These are phyloP conservation scores for Bruguiera parviflora DNA, from an alignment of 345 rosid genomes.

Conservation along the genomic window DNA sequence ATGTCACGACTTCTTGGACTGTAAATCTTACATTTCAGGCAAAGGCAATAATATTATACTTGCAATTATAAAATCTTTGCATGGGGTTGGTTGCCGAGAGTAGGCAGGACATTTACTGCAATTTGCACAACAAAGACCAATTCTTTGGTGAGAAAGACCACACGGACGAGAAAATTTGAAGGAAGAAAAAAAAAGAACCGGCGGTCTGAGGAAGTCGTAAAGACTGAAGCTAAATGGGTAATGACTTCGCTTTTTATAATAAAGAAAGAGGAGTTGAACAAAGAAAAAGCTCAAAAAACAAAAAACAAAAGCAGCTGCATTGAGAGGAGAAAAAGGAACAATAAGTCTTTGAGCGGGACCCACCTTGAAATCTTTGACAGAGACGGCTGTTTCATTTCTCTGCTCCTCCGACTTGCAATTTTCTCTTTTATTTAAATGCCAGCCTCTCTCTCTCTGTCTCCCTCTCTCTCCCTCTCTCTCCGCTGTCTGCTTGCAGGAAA, in stretches of 20 bases:
- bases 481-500: constrained; percentile 6
- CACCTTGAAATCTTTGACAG: constrained; percentile 62
- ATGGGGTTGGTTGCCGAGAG: no score
- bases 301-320: constrained; percentile 2
- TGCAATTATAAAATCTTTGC: no score
- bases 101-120: no score
- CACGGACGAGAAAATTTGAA: no score
- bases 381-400: constrained; percentile 58
- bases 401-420: not conserved
- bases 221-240: not conserved
- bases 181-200: not conserved
- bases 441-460: not conserved
- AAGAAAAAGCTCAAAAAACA: not conserved
- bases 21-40: no score
- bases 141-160: not conserved
- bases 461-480: not conserved
- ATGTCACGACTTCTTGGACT: no score
- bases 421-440: constrained; percentile 14
- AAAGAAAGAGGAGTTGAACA: not conserved
- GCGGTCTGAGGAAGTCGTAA: not conserved
- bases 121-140: no score
- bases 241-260: no score
- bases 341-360: constrained; percentile 62
- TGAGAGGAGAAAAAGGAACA: constrained; percentile 15
- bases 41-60: no score